These are phyloP conservation scores for Afroboletus lepidellus DNA, from an alignment of 1,284 basidiomycete genomes.

Conservation along the genomic window DNA sequence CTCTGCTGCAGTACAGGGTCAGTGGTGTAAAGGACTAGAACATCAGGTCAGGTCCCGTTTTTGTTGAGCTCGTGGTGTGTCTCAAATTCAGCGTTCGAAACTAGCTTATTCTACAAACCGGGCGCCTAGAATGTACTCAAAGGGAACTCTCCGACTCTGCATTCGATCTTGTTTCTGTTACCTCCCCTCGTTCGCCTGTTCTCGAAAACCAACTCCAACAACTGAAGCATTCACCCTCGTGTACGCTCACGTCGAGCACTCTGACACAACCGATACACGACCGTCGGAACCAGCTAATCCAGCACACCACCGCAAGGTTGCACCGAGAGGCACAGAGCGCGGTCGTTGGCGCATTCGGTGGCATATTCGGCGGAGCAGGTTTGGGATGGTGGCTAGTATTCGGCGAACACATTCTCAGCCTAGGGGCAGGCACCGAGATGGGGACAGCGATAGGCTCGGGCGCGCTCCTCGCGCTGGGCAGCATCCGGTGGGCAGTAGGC, in stretches of 20 bases:
- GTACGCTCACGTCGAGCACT: slow-evolving; percentile 46
- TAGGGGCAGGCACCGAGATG: slow-evolving; percentile 45
- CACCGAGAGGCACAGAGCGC: slow-evolving; percentile 67
- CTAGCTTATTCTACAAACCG: slow-evolving; percentile 71
- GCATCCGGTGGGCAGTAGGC: slow-evolving; percentile 66
- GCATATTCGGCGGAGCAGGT: slow-evolving; percentile 40
- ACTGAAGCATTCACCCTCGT: slow-evolving; percentile 47
- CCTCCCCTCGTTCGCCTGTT: slow-evolving; percentile 58
- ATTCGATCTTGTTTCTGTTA: slow-evolving; percentile 39
- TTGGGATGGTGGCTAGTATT: slow-evolving; percentile 51
- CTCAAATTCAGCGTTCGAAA: slow-evolving; percentile 1
- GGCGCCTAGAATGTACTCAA: slow-evolving; percentile 61
- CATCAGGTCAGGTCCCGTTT: slow-evolving; percentile 48
- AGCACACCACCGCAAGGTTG: slow-evolving; percentile 58
- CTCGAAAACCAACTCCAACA: slow-evolving; percentile 69
- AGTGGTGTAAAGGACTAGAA: slow-evolving; percentile 70
- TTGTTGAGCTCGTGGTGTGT: neutral
- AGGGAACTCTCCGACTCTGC: slow-evolving; percentile 44
- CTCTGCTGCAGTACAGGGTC: slow-evolving; percentile 46
- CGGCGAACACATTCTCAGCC: slow-evolving; percentile 40
- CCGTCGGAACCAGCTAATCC: slow-evolving; percentile 58
- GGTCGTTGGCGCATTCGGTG: slow-evolving; percentile 52
- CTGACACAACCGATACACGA: slow-evolving; percentile 57
- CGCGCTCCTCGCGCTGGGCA: slow-evolving; percentile 49
- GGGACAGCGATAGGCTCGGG: slow-evolving; percentile 65